Evolutionary conservation across 805 yeast genomes (phyloP), one percentile per base, ranked within the genome.

Genomic region (Wickerhamiella dianesei): DNA sequence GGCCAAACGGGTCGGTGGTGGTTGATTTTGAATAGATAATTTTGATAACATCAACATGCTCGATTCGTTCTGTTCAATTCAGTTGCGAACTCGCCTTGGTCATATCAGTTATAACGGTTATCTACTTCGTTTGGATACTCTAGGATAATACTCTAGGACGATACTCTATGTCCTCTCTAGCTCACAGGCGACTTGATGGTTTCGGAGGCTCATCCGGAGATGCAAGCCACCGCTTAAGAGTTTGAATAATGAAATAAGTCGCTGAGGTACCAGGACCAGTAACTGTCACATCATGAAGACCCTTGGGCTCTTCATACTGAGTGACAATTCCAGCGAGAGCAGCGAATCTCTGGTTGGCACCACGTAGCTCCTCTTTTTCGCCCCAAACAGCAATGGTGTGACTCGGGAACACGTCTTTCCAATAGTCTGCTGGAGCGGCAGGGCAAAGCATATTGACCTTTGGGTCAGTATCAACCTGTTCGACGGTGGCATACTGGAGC

Each of bases 1-100:
- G 70, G 67, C 88, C 88, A 3, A 76, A 71, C 46, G 88, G 86
- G 2, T 78, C 73, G 50, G 58, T 80, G 29, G 63, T 79, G n/a
- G 73, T 76, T 36, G 80, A 76, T 19, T 6, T 41, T 3, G 50
- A 48, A n/a, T 48, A 45, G n/a, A n/a, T n/a, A n/a, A 19, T 21
- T 37, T n/a, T n/a, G n/a, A n/a, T n/a, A n/a, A n/a, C n/a, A n/a
- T n/a, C n/a, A n/a, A n/a, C n/a, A n/a, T n/a, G n/a, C n/a, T n/a
- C n/a, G n/a, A n/a, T n/a, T n/a, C n/a, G n/a, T n/a, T n/a, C n/a
- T n/a, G n/a, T n/a, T n/a, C n/a, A n/a, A n/a, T n/a, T n/a, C n/a
- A n/a, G n/a, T n/a, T n/a, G n/a, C n/a, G n/a, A n/a, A n/a, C n/a
- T n/a, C n/a, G n/a, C n/a, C n/a, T n/a, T n/a, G n/a, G n/a, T n/a